A percentile compares a stretch with the other conserved stretches of the same genome.
Conservation (phyloP, 805 yeast genomes). For the Myxozyma neotropica region DNA sequence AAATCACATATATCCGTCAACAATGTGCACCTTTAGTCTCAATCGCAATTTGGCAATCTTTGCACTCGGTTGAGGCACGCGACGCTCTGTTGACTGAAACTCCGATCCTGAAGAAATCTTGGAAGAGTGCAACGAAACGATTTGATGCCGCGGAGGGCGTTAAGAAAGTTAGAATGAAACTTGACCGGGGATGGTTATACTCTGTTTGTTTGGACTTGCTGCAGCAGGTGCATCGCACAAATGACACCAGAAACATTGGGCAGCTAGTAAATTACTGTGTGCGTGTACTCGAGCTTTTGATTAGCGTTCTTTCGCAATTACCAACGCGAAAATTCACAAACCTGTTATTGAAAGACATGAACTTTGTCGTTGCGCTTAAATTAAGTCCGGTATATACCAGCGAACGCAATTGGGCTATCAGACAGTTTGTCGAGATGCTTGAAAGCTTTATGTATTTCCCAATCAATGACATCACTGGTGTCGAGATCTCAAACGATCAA, state of each 20-base stretch:
- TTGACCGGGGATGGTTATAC: constrained; percentile 41
- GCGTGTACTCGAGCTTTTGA: constrained; percentile 38
- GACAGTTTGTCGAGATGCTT: constrained; percentile 27
- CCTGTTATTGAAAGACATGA: constrained; percentile 37
- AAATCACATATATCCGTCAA: constrained; percentile 34
- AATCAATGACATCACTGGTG: constrained; percentile 49
- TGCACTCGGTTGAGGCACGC: constrained; percentile 32
- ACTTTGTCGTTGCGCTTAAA: constrained; percentile 36
- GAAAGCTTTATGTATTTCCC: constrained; percentile 45
- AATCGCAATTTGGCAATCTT: constrained; percentile 43
- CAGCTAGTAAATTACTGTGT: constrained; percentile 14
- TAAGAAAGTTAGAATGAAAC: constrained; percentile 30
- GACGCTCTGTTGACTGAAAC: constrained; percentile 33
- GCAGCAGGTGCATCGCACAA: constrained; percentile 9
- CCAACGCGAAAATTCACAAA: constrained; percentile 48
- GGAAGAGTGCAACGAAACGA: constrained; percentile 36
- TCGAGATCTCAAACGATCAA: constrained; percentile 32
- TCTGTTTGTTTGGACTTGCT: constrained; percentile 33
- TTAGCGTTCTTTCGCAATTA: constrained; percentile 45
- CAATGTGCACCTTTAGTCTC: constrained; percentile 43
- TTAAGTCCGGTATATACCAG: constrained; percentile 6
- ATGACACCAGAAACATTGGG: background rate
- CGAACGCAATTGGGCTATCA: constrained; percentile 5
- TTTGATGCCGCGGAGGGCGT: constrained; percentile 32
- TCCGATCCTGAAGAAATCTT: constrained; percentile 35